Evolutionary conservation across 2,329 filamentous ascomycete genomes (phyloP).

Genomic region (Aspergillus fructus): DNA sequence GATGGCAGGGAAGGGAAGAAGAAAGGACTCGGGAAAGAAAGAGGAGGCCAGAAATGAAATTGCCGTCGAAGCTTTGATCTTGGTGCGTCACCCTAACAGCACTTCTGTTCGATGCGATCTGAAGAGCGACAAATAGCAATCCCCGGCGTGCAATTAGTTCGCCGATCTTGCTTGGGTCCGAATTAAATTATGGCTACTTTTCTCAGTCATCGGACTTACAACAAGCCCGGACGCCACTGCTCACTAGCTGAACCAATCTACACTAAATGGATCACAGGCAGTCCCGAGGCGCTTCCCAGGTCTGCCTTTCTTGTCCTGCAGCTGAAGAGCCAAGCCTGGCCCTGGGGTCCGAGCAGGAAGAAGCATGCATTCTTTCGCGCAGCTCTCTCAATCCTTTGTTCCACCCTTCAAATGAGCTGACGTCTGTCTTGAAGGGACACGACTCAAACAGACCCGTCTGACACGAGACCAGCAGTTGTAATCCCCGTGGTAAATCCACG

Average conservation of each 20-base stretch:
- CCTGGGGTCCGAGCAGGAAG: too few relatives aligned
- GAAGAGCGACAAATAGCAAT: background rate
- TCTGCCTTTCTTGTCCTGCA: background rate
- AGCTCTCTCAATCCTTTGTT: background rate
- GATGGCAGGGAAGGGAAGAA: background rate
- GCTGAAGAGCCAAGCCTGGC: background rate
- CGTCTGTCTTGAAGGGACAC: background rate
- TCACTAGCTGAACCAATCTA: background rate
- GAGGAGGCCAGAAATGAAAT: background rate
- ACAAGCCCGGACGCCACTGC: background rate
- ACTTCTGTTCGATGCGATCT: constrained; percentile 5
- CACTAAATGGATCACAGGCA: background rate
- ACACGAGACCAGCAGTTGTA: background rate
- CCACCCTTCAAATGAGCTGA: background rate
- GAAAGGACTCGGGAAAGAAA: background rate
- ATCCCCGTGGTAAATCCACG: background rate
- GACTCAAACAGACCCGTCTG: background rate
- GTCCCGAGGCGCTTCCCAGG: background rate
- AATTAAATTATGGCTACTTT: background rate
- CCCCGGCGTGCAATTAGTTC: constrained; percentile 1
- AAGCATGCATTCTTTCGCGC: background rate
- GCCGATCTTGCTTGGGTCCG: constrained; percentile 1
- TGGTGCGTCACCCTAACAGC: constrained; percentile 7
- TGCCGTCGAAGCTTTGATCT: constrained; percentile 4
- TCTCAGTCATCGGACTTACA: background rate